phyloP scores from a whole-genome alignment of 177 flowering plant species.

The Telopea speciosissima region DNA sequence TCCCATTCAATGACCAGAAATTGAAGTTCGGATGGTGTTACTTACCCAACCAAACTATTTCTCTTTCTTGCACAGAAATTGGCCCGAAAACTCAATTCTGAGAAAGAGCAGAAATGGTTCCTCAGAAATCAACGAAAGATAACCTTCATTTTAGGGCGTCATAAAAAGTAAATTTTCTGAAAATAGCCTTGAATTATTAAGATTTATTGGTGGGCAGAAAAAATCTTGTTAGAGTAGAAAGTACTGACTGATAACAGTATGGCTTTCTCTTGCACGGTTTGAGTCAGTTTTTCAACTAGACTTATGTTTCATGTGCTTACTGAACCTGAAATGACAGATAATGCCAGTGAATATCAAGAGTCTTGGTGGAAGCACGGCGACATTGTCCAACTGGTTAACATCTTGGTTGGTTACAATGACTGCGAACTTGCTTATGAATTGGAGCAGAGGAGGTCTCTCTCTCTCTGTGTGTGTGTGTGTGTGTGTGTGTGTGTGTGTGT shows the following conservation, averaged over 20 bases:
- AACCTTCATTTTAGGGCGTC: no score
- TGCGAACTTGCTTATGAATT: slow-evolving; percentile 68
- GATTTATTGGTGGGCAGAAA: background rate
- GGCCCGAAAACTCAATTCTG: no score
- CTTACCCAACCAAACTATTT: no score
- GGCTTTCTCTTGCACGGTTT: background rate
- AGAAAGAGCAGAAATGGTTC: no score
- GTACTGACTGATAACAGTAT: no score
- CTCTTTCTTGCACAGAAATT: no score
- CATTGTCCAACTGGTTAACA: slow-evolving; percentile 67
- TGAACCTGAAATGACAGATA: slow-evolving; percentile 46
- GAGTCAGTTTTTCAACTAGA: background rate
- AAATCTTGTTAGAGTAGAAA: background rate
- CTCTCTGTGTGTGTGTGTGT: no score
- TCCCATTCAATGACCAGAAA: no score
- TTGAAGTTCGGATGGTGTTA: no score
- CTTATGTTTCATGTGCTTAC: background rate
- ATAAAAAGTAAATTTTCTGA: no score
- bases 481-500: no score
- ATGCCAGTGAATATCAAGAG: slow-evolving; percentile 88
- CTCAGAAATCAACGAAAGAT: no score
- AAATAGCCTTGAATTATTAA: background rate
- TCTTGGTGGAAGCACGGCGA: slow-evolving; percentile 91
- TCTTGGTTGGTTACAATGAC: slow-evolving; percentile 74
- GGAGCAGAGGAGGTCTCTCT: slow-evolving; percentile 73